Base-by-base conservation (phyloP, 2,329 filamentous ascomycete species). In the Atkinsonella hypoxylon region DNA sequence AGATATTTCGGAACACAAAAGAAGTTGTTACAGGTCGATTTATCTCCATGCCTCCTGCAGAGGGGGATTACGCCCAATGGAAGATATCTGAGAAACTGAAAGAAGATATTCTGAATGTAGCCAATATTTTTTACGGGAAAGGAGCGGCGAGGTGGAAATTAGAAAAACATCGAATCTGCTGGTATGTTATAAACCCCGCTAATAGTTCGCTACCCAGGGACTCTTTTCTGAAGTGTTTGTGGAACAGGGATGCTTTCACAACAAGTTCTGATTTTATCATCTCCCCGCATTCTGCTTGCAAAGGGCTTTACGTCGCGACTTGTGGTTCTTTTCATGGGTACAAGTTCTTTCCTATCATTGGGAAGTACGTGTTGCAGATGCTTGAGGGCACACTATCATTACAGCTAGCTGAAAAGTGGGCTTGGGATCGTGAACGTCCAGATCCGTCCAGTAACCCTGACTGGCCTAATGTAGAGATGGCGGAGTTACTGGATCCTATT, bases 321-420 rank as follows among this genome's bases (percentile, higher is more conserved):
- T 81, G 79, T 12, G 82, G 82, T 7, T 83, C 80, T 0, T 83
- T 84, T 57, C 82, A 86, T 62, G 76, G 78, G 15, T 85, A 74
- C 70, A 85, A 85, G 63, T 84, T 86, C 63, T 73, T 85, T 51
- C 82, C 82, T 0, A 74, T 78, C 2, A 73, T 83, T 26, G 81
- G 82, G 4, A 77, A 75, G 56, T 85, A 85, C 56, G 70, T 82
- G 30, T 61, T 73, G n/a, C 72, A 78, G 57, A 76, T 76, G 80
- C 64, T 71, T 30, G 74, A 73, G 56, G 73, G 64, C 12, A 55
- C 62, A 13, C 61, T 81, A 17, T 61, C 66, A 7, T 56, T 68
- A 0, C 71, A 73, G 48, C 58, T 79, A 52, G 58, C 59, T 45
- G 57, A 64, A 47, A 73, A 71, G 56, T 80, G 77, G 77, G 74